phyloP scores from a whole-genome alignment of 2,329 filamentous ascomycete genomes.

The Corinectria fuckeliana region DNA sequence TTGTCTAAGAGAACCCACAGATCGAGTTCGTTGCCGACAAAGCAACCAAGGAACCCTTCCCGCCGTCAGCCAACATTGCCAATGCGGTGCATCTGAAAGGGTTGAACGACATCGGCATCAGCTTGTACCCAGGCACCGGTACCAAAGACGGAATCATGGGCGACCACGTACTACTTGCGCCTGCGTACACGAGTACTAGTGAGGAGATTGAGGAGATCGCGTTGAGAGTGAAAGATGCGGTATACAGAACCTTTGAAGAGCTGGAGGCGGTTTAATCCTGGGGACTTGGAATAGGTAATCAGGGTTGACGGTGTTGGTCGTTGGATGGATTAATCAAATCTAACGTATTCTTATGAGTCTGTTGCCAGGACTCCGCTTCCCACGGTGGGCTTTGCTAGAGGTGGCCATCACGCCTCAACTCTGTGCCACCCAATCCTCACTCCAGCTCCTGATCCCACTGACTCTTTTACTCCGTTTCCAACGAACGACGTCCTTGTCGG shows the following conservation, averaged over 20 bases:
- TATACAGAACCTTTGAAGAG: conserved; percentile 18
- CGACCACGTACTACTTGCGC: conserved; percentile 35
- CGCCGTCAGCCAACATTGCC: conserved; percentile 40
- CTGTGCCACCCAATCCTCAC: too few species aligned
- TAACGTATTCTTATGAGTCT: neutral
- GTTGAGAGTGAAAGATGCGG: conserved; percentile 19
- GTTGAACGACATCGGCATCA: conserved; percentile 51
- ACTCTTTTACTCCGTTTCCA: too few species aligned
- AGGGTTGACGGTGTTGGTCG: neutral
- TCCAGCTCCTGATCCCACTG: too few species aligned
- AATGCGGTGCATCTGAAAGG: conserved; percentile 45
- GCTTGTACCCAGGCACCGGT: conserved; percentile 49
- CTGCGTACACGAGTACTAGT: conserved; percentile 54
- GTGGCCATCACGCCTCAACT: too few species aligned
- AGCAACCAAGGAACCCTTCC: conserved; percentile 36
- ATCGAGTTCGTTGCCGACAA: conserved; percentile 41
- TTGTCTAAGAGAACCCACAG: conserved; percentile 15
- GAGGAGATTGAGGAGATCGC: conserved; percentile 30
- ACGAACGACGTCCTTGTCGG: too few species aligned
- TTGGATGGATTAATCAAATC: neutral
- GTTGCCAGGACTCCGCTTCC: neutral
- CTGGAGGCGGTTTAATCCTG: neutral
- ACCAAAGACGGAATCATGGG: conserved; percentile 31
- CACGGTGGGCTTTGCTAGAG: neutral
- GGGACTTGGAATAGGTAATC: neutral